Conservation (phyloP, 73 alveolate species). For the Paramecium biaurelia region DNA sequence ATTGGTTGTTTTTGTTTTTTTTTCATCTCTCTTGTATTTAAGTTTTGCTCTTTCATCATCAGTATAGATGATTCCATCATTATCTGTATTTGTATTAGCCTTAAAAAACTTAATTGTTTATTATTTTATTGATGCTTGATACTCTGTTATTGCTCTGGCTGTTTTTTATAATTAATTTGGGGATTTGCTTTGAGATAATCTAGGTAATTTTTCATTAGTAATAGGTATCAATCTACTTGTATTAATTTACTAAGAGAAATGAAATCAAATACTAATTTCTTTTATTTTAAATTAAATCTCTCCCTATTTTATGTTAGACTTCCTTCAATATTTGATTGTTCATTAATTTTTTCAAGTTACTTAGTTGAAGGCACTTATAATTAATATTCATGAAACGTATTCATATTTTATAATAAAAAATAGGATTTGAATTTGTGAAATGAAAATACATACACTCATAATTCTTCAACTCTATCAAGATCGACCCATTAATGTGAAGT, state of each 20-base stretch:
- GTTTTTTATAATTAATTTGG: neutral
- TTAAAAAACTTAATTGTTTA: neutral
- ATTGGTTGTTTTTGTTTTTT: neutral
- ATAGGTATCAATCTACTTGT: constrained; percentile 4
- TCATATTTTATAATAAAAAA: neutral
- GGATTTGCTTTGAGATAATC: neutral
- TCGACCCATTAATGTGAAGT: constrained; percentile 47
- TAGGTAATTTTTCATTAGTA: neutral
- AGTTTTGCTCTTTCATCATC: neutral
- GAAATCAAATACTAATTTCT: neutral
- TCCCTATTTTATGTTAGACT: neutral
- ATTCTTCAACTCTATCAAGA: constrained; percentile 18
- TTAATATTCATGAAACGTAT: neutral
- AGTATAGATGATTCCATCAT: neutral
- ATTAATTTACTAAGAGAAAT: neutral
- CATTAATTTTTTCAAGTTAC: neutral
- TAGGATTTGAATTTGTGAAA: neutral
- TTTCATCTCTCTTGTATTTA: neutral
- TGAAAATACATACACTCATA: neutral
- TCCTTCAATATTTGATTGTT: neutral
- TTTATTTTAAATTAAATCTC: neutral
- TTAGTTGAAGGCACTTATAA: neutral
- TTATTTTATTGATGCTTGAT: neutral
- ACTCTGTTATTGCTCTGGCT: neutral
- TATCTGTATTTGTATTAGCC: neutral